Percentiles rank a stretch among this genome's conserved stretches.
Evolutionary conservation across 2,329 filamentous ascomycete species (phyloP).

Genomic region (Hypomyces perniciosus): DNA sequence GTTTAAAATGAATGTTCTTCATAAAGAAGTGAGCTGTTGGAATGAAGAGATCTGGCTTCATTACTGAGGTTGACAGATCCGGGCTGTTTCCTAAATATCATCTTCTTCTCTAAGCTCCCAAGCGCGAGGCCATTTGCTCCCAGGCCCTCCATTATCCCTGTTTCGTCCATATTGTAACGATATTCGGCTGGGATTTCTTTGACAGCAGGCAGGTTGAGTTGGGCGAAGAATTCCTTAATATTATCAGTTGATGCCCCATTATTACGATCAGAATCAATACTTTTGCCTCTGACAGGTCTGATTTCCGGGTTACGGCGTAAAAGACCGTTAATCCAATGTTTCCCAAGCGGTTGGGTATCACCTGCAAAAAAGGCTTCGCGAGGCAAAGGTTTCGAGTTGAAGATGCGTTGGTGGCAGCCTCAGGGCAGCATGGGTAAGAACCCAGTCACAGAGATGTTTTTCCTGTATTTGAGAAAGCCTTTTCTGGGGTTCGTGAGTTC

Average conservation of each 20-base stretch:
- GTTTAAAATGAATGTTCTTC: too few species aligned
- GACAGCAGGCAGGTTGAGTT: background rate
- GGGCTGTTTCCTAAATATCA: constrained; percentile 7
- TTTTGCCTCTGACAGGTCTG: background rate
- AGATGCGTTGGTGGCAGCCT: constrained; percentile 1
- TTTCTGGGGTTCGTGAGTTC: background rate
- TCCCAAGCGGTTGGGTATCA: constrained; percentile 5
- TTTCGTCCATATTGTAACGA: constrained; percentile 13
- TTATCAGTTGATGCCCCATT: constrained; percentile 1
- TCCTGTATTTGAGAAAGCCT: constrained; percentile 7
- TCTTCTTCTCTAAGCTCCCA: constrained; percentile 1
- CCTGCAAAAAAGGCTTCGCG: background rate
- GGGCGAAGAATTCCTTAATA: constrained; percentile 1
- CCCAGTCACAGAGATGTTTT: constrained; percentile 5
- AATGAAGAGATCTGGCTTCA: too few species aligned
- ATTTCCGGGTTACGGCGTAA: constrained; percentile 10
- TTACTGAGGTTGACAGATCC: background rate
- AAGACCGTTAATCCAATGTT: constrained; percentile 8
- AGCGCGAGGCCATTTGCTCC: constrained; percentile 11
- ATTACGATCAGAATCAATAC: background rate
- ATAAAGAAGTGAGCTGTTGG: too few species aligned
- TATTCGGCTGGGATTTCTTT: background rate
- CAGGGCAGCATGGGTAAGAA: background rate
- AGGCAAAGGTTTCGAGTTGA: constrained; percentile 1
- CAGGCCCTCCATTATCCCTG: constrained; percentile 6